phyloP scores from a whole-genome alignment of 1,284 basidiomycete species.

The Ganoderma sinense region DNA sequence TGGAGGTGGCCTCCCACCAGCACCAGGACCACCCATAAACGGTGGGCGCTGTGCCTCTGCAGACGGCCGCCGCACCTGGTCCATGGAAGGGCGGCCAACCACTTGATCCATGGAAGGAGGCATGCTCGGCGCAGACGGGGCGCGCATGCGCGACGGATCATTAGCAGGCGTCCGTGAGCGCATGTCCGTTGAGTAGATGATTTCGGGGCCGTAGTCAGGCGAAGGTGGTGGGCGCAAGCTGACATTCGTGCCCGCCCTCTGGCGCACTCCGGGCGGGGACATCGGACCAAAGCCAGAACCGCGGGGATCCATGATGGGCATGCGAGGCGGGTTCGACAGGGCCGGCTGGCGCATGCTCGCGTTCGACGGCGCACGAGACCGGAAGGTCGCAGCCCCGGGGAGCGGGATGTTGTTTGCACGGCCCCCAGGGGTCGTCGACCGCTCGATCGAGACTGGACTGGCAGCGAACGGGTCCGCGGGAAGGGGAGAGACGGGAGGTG shows the following conservation, averaged over 20 bases:
- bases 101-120: constrained; percentile 20
- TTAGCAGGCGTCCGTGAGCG: constrained; percentile 24
- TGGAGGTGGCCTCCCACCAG: constrained; percentile 15
- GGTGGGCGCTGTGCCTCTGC: constrained; percentile 24
- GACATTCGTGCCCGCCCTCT: constrained; percentile 35
- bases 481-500: constrained; percentile 16
- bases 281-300: not conserved
- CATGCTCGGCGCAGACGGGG: constrained; percentile 30
- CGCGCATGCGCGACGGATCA: constrained; percentile 30
- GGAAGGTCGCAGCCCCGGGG: constrained; percentile 23
- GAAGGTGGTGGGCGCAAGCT: constrained; percentile 24
- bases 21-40: constrained; percentile 12
- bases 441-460: constrained; percentile 22
- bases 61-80: constrained; percentile 12
- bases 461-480: constrained; percentile 21
- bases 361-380: constrained; percentile 30
- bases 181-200: constrained; percentile 36
- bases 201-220: constrained; percentile 21
- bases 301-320: not conserved
- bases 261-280: constrained; percentile 23
- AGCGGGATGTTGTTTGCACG: constrained; percentile 22
- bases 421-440: constrained; percentile 28
- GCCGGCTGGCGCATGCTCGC: constrained; percentile 34
- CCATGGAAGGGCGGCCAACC: constrained; percentile 16
- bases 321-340: constrained; percentile 31